phyloP scores from a whole-genome alignment of 2,329 filamentous ascomycete species.

The Botrytis galanthina region DNA sequence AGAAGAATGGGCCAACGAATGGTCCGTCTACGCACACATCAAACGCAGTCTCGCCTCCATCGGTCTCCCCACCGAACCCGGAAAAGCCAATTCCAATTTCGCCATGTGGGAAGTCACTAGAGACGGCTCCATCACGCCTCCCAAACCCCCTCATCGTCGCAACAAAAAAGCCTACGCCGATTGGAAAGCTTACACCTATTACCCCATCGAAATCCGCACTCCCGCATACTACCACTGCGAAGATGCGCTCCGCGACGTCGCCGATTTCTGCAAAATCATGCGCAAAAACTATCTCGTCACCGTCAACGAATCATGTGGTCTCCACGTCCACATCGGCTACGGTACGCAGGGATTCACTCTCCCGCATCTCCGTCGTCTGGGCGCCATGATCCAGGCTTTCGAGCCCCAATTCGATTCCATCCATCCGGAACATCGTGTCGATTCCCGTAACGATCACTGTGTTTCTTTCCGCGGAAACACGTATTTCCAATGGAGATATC shows the following conservation, averaged over 20 bases:
- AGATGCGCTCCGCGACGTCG: constrained; percentile 17
- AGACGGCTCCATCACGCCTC: not conserved
- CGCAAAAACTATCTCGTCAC: constrained; percentile 25
- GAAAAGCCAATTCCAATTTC: not conserved
- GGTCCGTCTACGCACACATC: constrained; percentile 13
- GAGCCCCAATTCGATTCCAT: constrained; percentile 35
- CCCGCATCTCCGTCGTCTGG: constrained; percentile 33
- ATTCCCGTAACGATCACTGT: not conserved
- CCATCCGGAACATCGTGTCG: constrained; percentile 25
- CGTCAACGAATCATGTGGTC: constrained; percentile 31
- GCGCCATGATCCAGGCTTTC: constrained; percentile 34
- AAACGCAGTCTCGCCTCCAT: constrained; percentile 1
- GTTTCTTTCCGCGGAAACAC: not conserved
- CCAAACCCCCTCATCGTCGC: not conserved
- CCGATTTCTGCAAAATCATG: constrained; percentile 24
- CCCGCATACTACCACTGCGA: constrained; percentile 25
- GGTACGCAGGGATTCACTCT: constrained; percentile 28
- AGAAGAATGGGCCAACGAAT: constrained; percentile 3
- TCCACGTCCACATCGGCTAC: constrained; percentile 40
- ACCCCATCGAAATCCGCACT: constrained; percentile 28
- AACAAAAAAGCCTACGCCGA: not conserved
- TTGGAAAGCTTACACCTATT: not conserved
- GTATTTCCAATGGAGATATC: not conserved
- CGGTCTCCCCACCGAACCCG: constrained; percentile 7
- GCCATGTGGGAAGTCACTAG: constrained; percentile 21